These are phyloP conservation scores for Patellaria atrata DNA, from an alignment of 495 filamentous ascomycete species.

Conservation along the genomic window DNA sequence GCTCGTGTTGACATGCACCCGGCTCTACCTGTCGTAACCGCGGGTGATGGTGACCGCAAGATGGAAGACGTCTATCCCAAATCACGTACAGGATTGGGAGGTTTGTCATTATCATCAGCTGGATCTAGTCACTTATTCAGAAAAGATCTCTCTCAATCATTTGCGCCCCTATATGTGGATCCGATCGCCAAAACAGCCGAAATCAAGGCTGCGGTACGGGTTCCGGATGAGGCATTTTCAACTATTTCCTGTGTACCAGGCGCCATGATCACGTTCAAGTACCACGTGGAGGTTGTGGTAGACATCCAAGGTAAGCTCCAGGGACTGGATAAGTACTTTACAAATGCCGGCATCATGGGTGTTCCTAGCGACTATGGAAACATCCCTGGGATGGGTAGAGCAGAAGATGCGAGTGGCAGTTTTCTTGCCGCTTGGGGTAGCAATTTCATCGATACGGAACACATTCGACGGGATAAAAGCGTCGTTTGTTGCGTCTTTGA, in stretches of 20 bases:
- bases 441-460: conserved; percentile 78
- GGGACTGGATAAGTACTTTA: conserved; percentile 47
- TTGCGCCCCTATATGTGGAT: conserved; percentile 74
- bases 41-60: conserved; percentile 49
- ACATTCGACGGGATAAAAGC: conserved; percentile 72
- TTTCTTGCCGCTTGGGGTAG: conserved; percentile 46
- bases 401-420: conserved; percentile 23
- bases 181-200: conserved; percentile 59
- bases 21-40: conserved; percentile 43
- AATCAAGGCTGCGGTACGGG: conserved; percentile 64
- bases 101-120: conserved; percentile 64
- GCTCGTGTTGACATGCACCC: conserved; percentile 84
- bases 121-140: conserved; percentile 78
- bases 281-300: conserved; percentile 81
- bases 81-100: conserved; percentile 56
- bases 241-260: conserved; percentile 82
- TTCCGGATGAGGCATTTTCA: conserved; percentile 84
- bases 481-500: conserved; percentile 74
- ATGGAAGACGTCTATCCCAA: conserved; percentile 78
- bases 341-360: conserved; percentile 40
- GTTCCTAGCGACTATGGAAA: conserved; percentile 23
- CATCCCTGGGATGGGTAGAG: conserved; percentile 1
- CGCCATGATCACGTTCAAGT: conserved; percentile 84
- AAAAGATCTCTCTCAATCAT: conserved; percentile 80
- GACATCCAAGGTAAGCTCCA: conserved; percentile 80